Evolutionary conservation across 257 asterid genomes (phyloP), one percentile per base, ranked within the genome.

Genomic region (Nicotiana otophora): DNA sequence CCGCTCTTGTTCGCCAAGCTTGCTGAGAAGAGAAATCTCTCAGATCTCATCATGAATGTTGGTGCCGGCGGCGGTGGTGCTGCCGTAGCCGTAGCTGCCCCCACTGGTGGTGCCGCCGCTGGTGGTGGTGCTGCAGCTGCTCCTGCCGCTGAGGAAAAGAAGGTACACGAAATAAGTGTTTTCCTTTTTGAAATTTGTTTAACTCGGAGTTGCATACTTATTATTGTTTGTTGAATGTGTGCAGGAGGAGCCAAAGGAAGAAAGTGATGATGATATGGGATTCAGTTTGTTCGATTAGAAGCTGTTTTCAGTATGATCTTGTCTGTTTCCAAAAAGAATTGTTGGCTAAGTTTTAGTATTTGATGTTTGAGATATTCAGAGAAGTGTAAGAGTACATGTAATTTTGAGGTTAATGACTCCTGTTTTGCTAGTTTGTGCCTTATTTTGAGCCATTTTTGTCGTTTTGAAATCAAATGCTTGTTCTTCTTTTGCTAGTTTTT

Each of bases 41-140:
- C 84, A 74, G 95, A 93, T 82, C 93, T 93, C 9, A 69, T 93
- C 70, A 78, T 87, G 83, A 91, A 90, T 62, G 88, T 90, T 42
- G 97, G 93, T 46, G 86, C 93, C 20, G 97, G 97, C 6, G 96
- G 96, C 28, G 97, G 93, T 7, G 92, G 85, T 2, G 92, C 86
- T 26, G 91, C 89, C 20, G 91, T 82, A 63, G 87, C 89, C 2
- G 89, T 85, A 31, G 68, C 97, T 77, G 90, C 90, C 53, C 84
- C 94, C 42, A 23, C 85, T 42, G 88, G 84, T 5, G 91, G 85
- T 42, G 88, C 86, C 34, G 85, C 87, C 20, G 91, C 80, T 77
- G 94, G 86, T 10, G 87, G 88, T 12, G 88, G 88, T 67, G 90
- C 91, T 10, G 96, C 97, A 34, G 93, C 94, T 75, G 80, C 80